Evolutionary conservation across 1,284 basidiomycete genomes (phyloP).

Genomic region (Gomphus sp.): DNA sequence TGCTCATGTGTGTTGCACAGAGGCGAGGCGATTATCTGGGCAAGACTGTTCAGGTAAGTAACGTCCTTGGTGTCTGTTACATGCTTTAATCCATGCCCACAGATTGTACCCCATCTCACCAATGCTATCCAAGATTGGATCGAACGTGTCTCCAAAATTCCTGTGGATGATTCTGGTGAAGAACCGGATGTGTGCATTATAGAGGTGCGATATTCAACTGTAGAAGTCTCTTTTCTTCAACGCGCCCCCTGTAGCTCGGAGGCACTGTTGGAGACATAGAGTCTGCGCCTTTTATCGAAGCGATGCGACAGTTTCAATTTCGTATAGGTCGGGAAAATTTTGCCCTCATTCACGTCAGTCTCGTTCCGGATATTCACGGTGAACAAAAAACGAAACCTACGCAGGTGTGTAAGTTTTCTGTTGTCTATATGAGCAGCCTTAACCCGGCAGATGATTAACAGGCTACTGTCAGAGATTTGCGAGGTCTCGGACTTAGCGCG

Average conservation of each 20-base stretch:
- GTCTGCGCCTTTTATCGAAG: slow-evolving; percentile 95
- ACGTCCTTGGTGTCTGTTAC: background rate
- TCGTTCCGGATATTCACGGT: slow-evolving; percentile 96
- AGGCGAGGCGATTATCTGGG: slow-evolving; percentile 95
- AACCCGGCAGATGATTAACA: background rate
- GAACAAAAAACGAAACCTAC: slow-evolving; percentile 99
- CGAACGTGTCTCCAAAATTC: slow-evolving; percentile 86
- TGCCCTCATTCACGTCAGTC: slow-evolving; percentile 95
- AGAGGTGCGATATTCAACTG: slow-evolving; percentile 50
- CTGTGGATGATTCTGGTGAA: slow-evolving; percentile 91
- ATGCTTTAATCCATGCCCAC: slow-evolving; percentile 10
- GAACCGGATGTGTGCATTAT: slow-evolving; percentile 96
- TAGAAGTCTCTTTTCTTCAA: background rate
- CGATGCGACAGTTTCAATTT: slow-evolving; percentile 99
- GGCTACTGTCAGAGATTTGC: slow-evolving; percentile 89
- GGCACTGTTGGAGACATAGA: slow-evolving; percentile 96
- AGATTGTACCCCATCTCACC: slow-evolving; percentile 97
- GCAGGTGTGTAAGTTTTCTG: slow-evolving; percentile 36
- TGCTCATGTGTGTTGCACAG: slow-evolving; percentile 28
- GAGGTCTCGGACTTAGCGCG: slow-evolving; percentile 88
- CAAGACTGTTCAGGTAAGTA: slow-evolving; percentile 84
- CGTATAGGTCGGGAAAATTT: slow-evolving; percentile 97
- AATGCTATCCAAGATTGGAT: slow-evolving; percentile 99
- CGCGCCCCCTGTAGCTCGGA: slow-evolving; percentile 55
- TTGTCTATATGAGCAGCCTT: background rate